Evolutionary conservation across 768 basidiomycete species (phyloP), one percentile per base, ranked within the genome.

Genomic region (Hypsizygus marmoreus): DNA sequence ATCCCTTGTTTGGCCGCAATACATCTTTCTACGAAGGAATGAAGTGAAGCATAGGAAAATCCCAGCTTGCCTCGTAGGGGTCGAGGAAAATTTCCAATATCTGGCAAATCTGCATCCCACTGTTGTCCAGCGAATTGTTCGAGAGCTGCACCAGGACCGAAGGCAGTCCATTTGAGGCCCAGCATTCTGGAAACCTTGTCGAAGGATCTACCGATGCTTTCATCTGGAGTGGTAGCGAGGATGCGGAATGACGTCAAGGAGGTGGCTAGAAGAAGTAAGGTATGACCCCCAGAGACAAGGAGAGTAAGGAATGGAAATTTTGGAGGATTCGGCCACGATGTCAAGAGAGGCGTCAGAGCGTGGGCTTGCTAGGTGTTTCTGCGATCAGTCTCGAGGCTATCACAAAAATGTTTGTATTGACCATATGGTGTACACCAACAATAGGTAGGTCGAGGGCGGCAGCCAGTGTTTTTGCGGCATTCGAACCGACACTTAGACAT

Each of bases 391-490:
- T 39, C 13, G 29, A 25, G 29, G 29, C 16, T 38, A 25, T 16
- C 4, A n/a, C 2, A 25, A 13, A 23, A 3, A 12, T 6, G 30
- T 6, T 6, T n/a, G 9, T 31, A 59, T 72, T 36, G 28, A 92
- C 94, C 95, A 97, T 98, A 58, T 98, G 95, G 66, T 97, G 91
- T 5, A 97, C 90, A 3, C 93, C 93, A 2, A 95, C 79, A 4
- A 95, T 48, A 0, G 93, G 94, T 57, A 92, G 89, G 31, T 77
- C 73, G 10, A 81, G 70, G 0, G 83, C 84, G 0, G 91, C 86
- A 1, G 93, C 92, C 2, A 98, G 70, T 0, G 84, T 81, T 61
- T 90, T 91, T n/a, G 92, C 91, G 5, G 91, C 84, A 49, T 88
- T 88, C 8, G 82, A 80, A 33, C 83, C 82, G 3, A 92, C 86